Base-by-base conservation (phyloP, 768 basidiomycete genomes). In the Xerocomus spinulosus region DNA sequence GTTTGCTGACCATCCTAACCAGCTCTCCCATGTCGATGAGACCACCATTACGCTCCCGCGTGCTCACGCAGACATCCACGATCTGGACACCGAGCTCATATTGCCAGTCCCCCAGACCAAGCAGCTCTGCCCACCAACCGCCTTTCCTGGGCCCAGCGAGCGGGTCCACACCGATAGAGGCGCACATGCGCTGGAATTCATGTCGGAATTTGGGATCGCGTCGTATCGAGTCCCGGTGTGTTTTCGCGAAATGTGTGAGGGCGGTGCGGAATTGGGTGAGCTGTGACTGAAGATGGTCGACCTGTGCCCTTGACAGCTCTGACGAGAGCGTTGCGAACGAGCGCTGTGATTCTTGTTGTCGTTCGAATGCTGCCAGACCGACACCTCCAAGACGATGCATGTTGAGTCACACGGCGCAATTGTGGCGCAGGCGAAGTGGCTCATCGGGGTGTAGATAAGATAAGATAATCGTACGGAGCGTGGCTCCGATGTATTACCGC, bases 171-270 rank as follows among this genome's bases (percentile, higher is more conserved):
- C 92, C 92, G 47, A 99, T 89, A 14, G 86, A 83, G 2, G 87
- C 79, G 63, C 96, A 99, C 92, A 99, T 96, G 49, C 90, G 86
- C 55, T 93, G 90, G 69, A 98, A 98, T 17, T 82, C 86, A 74
- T 86, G 87, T 4, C 96, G 79, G 65, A 99, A 94, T 3, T 78
- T 76, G 2, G 95, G 92, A 55, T 95, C 87, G 42, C 74, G 73
- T 48, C 81, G 80, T 61, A 99, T 97, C 48, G 85, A 81, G 35
- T 85, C 80, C 42, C 91, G 83, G 65, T 97, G 93, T 9, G 81
- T 81, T 21, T 79, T 70, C 2, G 93, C 91, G 58, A 98, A 99
- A 49, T 76, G 77, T 3, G 79, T 68, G 41, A 97, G 80, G 0
- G 90, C 81, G 3, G 81, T 73, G 57, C 89, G 88, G 70, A 97